These are phyloP conservation scores for Tulasnella sp. DNA, from an alignment of 768 basidiomycete genomes.

Conservation along the genomic window DNA sequence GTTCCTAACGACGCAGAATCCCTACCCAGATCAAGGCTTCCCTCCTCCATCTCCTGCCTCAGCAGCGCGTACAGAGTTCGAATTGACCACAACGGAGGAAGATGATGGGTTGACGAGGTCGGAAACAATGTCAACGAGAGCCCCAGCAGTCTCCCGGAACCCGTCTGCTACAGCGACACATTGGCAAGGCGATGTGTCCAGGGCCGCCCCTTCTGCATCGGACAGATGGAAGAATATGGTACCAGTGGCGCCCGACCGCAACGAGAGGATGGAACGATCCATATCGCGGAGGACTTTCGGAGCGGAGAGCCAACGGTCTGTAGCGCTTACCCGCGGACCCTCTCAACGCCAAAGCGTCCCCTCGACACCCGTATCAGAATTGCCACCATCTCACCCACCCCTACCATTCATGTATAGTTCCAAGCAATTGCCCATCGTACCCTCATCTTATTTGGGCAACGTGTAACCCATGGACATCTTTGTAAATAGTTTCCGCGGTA, in stretches of 20 bases:
- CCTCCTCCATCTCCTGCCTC: not conserved
- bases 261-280: not conserved
- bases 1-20: conserved; percentile 1
- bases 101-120: not conserved
- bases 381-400: not conserved
- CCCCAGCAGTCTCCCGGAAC: not conserved
- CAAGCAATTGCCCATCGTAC: not conserved
- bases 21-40: not conserved
- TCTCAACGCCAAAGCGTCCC: not conserved
- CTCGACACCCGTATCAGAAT: not conserved
- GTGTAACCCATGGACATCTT: not conserved
- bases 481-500: not conserved
- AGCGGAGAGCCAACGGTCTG: conserved; percentile 8
- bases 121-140: not conserved
- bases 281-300: not conserved
- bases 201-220: not conserved
- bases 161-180: not conserved
- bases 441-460: not conserved
- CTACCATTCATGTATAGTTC: not conserved
- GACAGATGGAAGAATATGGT: not conserved
- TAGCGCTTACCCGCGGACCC: not conserved
- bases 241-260: not conserved
- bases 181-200: conserved; percentile 1
- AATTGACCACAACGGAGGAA: conserved; percentile 8
- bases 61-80: conserved; percentile 1